Percentiles rank a stretch among this genome's conserved stretches.
phyloP scores from a whole-genome alignment of 768 basidiomycete species.

The Tylopilus plumbeoviolaceoides region DNA sequence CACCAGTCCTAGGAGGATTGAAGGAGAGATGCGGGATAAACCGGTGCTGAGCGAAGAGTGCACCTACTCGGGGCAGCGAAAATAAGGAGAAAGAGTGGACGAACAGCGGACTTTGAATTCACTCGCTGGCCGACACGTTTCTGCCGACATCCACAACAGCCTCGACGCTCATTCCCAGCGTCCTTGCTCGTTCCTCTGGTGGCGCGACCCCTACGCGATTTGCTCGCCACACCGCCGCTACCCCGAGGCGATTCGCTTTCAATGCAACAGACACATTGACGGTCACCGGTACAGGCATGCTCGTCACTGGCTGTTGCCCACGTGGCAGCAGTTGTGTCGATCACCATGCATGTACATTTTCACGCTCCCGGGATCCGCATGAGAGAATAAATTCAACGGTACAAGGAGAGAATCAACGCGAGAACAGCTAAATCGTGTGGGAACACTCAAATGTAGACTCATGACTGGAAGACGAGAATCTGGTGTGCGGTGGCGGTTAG shows the following conservation, averaged over 20 bases:
- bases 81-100: constrained; percentile 24
- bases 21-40: constrained; percentile 22
- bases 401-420: not conserved
- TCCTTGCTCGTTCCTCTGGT: too few relatives aligned
- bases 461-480: constrained; percentile 27
- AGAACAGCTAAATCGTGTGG: not conserved
- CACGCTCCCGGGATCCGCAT: not conserved
- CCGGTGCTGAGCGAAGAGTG: constrained; percentile 22
- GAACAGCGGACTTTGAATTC: constrained; percentile 33
- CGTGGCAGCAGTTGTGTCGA: not conserved
- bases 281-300: too few relatives aligned
- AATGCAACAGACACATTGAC: too few relatives aligned
- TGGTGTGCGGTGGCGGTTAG: constrained; percentile 28
- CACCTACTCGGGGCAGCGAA: constrained; percentile 22
- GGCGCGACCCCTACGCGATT: too few relatives aligned
- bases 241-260: too few relatives aligned
- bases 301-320: too few relatives aligned
- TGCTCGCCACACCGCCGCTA: not conserved
- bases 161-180: too few relatives aligned
- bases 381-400: not conserved
- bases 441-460: not conserved
- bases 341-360: too few relatives aligned
- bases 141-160: not conserved
- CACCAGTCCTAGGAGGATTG: constrained; percentile 28
- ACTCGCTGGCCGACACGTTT: constrained; percentile 30